Evolutionary conservation across 495 filamentous ascomycete species (phyloP).

Genomic region (Penicillium samsonianum): DNA sequence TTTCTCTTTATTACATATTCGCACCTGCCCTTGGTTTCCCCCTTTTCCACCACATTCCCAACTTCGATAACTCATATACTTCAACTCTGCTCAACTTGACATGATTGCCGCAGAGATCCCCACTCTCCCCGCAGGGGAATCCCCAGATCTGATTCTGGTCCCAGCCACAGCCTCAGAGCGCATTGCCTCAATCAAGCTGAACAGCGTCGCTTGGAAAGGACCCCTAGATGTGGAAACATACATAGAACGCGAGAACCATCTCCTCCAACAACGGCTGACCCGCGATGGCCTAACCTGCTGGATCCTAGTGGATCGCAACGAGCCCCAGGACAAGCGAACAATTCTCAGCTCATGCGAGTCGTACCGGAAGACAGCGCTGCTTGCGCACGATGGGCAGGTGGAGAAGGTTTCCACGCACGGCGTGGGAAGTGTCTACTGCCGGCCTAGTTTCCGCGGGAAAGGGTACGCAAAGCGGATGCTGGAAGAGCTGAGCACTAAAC

Average conservation of each 20-base stretch:
- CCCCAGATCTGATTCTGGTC: slow-evolving; percentile 63
- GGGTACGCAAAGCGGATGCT: slow-evolving; percentile 81
- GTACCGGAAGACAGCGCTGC: slow-evolving; percentile 70
- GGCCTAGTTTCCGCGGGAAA: slow-evolving; percentile 66
- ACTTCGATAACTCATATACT: background rate
- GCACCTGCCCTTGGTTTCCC: background rate
- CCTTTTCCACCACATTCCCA: background rate
- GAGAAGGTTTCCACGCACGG: slow-evolving; percentile 73
- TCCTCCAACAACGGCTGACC: slow-evolving; percentile 66
- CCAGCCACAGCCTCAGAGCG: slow-evolving; percentile 69
- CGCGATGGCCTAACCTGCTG: slow-evolving; percentile 78
- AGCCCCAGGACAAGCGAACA: slow-evolving; percentile 51
- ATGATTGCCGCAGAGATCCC: slow-evolving; percentile 41
- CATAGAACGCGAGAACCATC: slow-evolving; percentile 71
- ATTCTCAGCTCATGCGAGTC: slow-evolving; percentile 84
- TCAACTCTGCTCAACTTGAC: background rate
- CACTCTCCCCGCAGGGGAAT: slow-evolving; percentile 57
- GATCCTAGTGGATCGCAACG: slow-evolving; percentile 69
- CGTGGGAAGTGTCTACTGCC: slow-evolving; percentile 84
- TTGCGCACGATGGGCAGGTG: slow-evolving; percentile 51
- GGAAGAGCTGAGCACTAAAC: slow-evolving; percentile 51
- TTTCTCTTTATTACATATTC: slow-evolving; percentile 14
- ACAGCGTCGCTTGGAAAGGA: slow-evolving; percentile 71
- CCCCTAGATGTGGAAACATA: slow-evolving; percentile 68
- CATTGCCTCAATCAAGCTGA: slow-evolving; percentile 61